These are phyloP conservation scores for Yamadazyma mexicana DNA, from an alignment of 1,139 yeast genomes.

Conservation along the genomic window DNA sequence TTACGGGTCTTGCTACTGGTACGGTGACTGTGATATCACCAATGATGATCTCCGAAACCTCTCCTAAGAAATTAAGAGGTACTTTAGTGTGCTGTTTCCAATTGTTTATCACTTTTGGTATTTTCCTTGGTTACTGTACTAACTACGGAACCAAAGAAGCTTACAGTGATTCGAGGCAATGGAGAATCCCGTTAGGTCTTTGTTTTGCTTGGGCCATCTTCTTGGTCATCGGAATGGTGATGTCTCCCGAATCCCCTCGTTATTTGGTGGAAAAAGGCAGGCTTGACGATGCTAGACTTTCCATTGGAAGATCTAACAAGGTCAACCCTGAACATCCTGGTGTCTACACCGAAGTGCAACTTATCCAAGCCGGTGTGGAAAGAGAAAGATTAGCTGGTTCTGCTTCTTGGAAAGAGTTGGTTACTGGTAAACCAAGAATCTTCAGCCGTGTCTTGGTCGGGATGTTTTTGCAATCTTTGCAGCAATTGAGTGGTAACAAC, in stretches of 20 bases:
- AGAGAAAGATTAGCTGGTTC: constrained; percentile 62
- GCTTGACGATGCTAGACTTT: constrained; percentile 44
- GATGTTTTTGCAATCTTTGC: constrained; percentile 62
- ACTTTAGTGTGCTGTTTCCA: constrained; percentile 72
- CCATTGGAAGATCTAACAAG: constrained; percentile 63
- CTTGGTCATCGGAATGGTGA: constrained; percentile 52
- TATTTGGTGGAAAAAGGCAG: constrained; percentile 39
- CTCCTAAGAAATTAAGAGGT: constrained; percentile 71
- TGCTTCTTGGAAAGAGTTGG: constrained; percentile 66
- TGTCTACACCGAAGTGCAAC: constrained; percentile 56
- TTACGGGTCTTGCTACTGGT: constrained; percentile 75
- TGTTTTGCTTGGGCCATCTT: constrained; percentile 58
- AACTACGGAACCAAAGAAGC: constrained; percentile 60
- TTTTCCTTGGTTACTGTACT: constrained; percentile 65
- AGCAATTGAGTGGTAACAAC: constrained; percentile 79
- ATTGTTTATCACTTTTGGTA: constrained; percentile 67
- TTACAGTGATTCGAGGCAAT: constrained; percentile 54
- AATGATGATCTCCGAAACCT: constrained; percentile 67
- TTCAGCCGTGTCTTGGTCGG: constrained; percentile 65
- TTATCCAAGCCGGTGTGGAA: constrained; percentile 63
- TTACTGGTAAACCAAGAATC: constrained; percentile 65
- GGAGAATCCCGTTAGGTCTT: constrained; percentile 64
- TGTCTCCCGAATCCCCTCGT: constrained; percentile 70
- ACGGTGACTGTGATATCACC: constrained; percentile 65
- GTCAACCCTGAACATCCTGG: constrained; percentile 57